Evolutionary conservation across 176 grass and related monocot species (phyloP), one percentile per base, ranked within the genome.

Genomic region (Aegilops tauschii): DNA sequence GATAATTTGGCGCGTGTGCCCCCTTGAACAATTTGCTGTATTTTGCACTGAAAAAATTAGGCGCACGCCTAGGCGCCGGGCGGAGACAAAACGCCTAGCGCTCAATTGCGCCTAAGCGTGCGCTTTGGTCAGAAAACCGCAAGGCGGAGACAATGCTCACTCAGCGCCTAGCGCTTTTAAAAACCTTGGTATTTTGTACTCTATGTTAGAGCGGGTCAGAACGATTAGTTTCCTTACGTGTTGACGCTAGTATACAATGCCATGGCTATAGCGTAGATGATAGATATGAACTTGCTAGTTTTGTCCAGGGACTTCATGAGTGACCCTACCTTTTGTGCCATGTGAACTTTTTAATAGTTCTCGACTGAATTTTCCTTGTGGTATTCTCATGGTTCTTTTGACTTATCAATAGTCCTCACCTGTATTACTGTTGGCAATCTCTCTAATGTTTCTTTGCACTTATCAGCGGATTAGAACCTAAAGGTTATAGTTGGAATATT

Each of bases 221-320:
- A 23, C 31, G 36, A 30, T 14, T 49, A 58, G 25, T 16, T 72
- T 28, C 31, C 34, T 36, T 37, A 28, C 32, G 29, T 83, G 50
- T 12, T 61, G 13, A 9, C 52, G 37, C 35, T n/a, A 28, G 6
- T 47, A 76, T 83, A 27, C 28, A 23, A 35, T 76, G 37, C 7
- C 39, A 65, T 76, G 27, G 21, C 20, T 17, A 14, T 9, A 42
- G 35, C 50, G 9, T 69, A 71, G 21, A n/a, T 78, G 30, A 12
- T 21, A 76, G 35, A 69, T 63, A 63, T 82, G n/a, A 77, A 45
- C 31, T 40, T 80, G 59, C 47, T 74, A 74, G 30, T n/a, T 87
- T 63, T 39, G 13, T 61, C 59, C 18, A 8, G 61, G 63, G 68
- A 36, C 4, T 2, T 0, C 73, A 72, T 61, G 4, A 37, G 25